Evolutionary conservation across 176 grass and related monocot genomes (phyloP).

Genomic region (Musa troglodytarum): DNA sequence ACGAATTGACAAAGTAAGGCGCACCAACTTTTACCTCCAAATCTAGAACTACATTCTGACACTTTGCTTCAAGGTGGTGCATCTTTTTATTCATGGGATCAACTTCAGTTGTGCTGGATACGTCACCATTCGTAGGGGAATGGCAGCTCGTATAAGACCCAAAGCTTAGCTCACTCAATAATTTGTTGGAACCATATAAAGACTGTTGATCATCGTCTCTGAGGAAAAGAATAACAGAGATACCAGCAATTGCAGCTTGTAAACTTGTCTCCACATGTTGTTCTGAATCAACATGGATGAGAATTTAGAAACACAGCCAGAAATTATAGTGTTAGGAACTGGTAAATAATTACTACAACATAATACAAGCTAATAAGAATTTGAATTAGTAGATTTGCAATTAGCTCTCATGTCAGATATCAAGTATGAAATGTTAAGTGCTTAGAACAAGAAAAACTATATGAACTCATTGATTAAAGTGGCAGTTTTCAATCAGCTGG

Average conservation of each 20-base stretch:
- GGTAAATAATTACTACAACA: not conserved
- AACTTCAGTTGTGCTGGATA: constrained; percentile 37
- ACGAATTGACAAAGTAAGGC: not conserved
- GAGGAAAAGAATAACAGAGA: constrained; percentile 72
- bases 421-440: no score
- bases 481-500: not conserved
- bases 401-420: no score
- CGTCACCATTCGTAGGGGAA: constrained; percentile 49
- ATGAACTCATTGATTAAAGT: not conserved
- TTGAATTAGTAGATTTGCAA: no score
- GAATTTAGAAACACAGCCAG: not conserved
- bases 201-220: constrained; percentile 32
- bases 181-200: constrained; percentile 14
- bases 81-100: constrained; percentile 42
- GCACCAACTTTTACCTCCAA: constrained; percentile 50
- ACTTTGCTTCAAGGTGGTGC: constrained; percentile 77
- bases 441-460: not conserved
- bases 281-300: constrained; percentile 47
- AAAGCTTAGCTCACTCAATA: constrained; percentile 38
- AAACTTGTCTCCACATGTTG: constrained; percentile 59
- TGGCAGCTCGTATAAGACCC: constrained; percentile 59
- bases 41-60: constrained; percentile 52
- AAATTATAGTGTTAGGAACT: not conserved
- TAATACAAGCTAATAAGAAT: no score
- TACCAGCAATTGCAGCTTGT: constrained; percentile 46